Conservation (phyloP, 371 early-diverging fungal genomes). For the Rhizopus stolonifer region DNA sequence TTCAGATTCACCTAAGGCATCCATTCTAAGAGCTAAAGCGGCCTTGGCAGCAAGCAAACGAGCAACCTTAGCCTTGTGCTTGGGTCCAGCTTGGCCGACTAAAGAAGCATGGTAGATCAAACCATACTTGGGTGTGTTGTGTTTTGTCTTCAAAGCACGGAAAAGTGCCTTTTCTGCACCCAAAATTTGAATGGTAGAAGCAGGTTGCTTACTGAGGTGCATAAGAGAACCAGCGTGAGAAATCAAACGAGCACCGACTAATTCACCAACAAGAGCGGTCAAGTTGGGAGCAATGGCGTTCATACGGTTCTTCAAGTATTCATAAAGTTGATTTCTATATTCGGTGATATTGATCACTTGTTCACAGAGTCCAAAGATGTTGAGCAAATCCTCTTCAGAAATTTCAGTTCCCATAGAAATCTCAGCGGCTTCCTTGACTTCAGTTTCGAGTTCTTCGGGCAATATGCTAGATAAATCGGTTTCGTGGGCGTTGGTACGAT, state of each 20-base stretch:
- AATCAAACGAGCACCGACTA: constrained; percentile 91
- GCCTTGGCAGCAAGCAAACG: constrained; percentile 93
- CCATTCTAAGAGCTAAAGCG: constrained; percentile 90
- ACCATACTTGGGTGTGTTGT: constrained; percentile 97
- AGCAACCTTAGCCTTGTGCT: constrained; percentile 92
- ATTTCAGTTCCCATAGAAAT: constrained; percentile 96
- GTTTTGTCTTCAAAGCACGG: constrained; percentile 93
- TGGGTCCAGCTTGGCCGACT: constrained; percentile 83
- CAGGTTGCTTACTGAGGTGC: constrained; percentile 91
- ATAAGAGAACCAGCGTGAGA: constrained; percentile 91
- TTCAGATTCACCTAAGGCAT: constrained; percentile 89
- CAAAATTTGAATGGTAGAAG: constrained; percentile 95
- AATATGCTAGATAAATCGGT: constrained; percentile 80
- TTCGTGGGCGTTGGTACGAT: constrained; percentile 78
- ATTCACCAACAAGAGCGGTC: constrained; percentile 88
- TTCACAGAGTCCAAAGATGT: constrained; percentile 70
- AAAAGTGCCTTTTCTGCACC: constrained; percentile 98
- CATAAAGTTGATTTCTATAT: constrained; percentile 85
- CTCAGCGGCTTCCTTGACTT: constrained; percentile 81
- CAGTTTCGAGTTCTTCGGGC: constrained; percentile 88
- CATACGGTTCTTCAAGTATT: constrained; percentile 91
- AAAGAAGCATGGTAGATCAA: constrained; percentile 91
- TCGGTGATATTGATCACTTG: constrained; percentile 85
- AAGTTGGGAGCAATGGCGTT: constrained; percentile 92
- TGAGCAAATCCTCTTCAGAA: constrained; percentile 83